Evolutionary conservation across 306 rosid genomes (phyloP), one percentile per base, ranked within the genome.

Genomic region (Sicyos edulis): DNA sequence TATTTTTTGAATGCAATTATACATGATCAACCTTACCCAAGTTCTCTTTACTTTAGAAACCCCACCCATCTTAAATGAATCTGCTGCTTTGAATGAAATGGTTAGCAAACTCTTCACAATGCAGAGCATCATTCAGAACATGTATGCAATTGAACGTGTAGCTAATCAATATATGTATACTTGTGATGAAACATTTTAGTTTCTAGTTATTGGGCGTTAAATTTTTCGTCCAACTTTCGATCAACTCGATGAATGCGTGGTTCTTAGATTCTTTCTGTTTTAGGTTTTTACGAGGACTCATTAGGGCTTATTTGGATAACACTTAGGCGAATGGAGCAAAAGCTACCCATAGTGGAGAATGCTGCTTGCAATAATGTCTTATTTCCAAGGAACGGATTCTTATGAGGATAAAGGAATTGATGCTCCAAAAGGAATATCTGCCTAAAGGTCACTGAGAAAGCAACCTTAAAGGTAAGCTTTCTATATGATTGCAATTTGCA

Each of bases 371-470:
- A 77, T 71, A 77, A 75, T 81, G 55, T 71, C 51, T 24, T 69
- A 50, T 69, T 80, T 54, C 47, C 51, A 70, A 74, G 56, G 57
- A 82, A 78, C 75, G 82, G 87, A 85, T 85, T 87, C 83, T 78
- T 74, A 74, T 45, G 77, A 72, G 75, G 84, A 85, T 70, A 81
- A 76, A 77, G 83, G 88, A 82, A 87, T 80, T 76, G 86, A 91
- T 87, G 83, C 89, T 78, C 74, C 72, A 77, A 85, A 19, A 71
- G 64, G 91, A 85, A 83, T 83, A 78, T 82, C 71, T 77, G 69
- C 59, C 40, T 66, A 77, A 82, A 81, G 79, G 78, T 59, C 82
- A 66, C 76, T 72, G 53, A 73, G 83, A 85, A 83, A 80, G 82
- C 81, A 84, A 81, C 83, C 86, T 73, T 70, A 70, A 75, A 69